A percentile compares a stretch with the other conserved stretches of the same genome.
Evolutionary conservation across 768 basidiomycete species (phyloP).

Genomic region (Kwoniella heveanensis): DNA sequence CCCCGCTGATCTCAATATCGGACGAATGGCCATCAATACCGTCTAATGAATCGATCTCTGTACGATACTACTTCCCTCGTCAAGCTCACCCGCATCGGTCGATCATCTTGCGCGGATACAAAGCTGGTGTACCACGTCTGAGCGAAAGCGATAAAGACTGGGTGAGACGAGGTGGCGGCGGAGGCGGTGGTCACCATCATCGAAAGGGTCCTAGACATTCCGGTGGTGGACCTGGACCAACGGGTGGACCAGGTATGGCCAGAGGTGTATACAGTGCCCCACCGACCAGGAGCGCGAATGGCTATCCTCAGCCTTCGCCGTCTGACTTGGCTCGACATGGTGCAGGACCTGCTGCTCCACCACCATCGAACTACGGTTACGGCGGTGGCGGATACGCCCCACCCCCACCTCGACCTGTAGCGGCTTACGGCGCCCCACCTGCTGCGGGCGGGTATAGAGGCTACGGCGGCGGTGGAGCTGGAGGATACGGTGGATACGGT

Average conservation of each 20-base stretch:
- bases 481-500: constrained; percentile 13
- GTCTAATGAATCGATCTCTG: constrained; percentile 84
- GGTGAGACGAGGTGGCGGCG: constrained; percentile 60
- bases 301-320: constrained; percentile 18
- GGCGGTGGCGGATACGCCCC: constrained; percentile 53
- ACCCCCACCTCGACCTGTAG: constrained; percentile 5
- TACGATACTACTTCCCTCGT: constrained; percentile 82
- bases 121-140: constrained; percentile 65
- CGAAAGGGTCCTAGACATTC: constrained; percentile 33
- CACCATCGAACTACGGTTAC: constrained; percentile 4
- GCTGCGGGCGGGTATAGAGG: constrained; percentile 14
- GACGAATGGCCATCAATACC: constrained; percentile 71
- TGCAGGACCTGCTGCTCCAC: constrained; percentile 18
- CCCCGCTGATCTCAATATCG: constrained; percentile 64
- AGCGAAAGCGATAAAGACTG: constrained; percentile 71
- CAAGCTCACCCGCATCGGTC: constrained; percentile 85
- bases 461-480: constrained; percentile 13
- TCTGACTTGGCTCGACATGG: constrained; percentile 15
- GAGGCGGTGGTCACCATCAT: constrained; percentile 36
- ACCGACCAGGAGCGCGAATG: constrained; percentile 19
- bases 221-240: constrained; percentile 20
- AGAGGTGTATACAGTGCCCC: constrained; percentile 17
- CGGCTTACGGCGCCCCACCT: constrained; percentile 12
- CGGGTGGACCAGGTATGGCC: constrained; percentile 37
- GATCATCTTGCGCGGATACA: constrained; percentile 73